Evolutionary conservation across 2,329 filamentous ascomycete species (phyloP).

Genomic region (Xylaria sp.): DNA sequence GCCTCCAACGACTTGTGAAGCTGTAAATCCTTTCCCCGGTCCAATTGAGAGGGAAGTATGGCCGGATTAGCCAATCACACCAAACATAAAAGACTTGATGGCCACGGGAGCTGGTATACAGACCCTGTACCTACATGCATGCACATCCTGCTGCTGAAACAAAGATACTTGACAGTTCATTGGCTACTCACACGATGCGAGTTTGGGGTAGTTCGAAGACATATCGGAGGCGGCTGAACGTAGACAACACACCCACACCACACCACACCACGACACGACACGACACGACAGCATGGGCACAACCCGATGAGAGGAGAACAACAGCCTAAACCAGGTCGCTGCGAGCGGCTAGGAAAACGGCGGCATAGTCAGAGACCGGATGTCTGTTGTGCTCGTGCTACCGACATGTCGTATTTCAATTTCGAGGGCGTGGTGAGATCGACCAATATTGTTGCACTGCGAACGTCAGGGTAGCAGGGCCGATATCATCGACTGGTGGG

Average conservation of each 20-base stretch:
- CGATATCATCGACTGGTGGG: slow-evolving; percentile 28
- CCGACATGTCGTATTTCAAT: slow-evolving; percentile 34
- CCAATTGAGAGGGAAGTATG: slow-evolving; percentile 28
- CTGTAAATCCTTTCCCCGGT: slow-evolving; percentile 13
- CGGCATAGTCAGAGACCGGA: slow-evolving; percentile 16
- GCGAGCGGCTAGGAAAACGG: slow-evolving; percentile 10
- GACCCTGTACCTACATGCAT: slow-evolving; percentile 32
- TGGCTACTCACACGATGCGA: slow-evolving; percentile 21
- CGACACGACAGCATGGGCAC: slow-evolving; percentile 26
- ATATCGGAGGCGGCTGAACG: slow-evolving; percentile 36
- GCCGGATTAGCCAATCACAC: slow-evolving; percentile 33
- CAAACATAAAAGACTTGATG: slow-evolving; percentile 11
- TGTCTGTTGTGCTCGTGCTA: slow-evolving; percentile 7
- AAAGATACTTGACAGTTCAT: slow-evolving; percentile 18
- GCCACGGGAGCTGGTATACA: slow-evolving; percentile 26
- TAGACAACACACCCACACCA: slow-evolving; percentile 13
- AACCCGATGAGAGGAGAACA: slow-evolving; percentile 18
- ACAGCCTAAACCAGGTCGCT: slow-evolving; percentile 30
- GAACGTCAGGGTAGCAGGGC: slow-evolving; percentile 25
- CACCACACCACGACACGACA: slow-evolving; percentile 15
- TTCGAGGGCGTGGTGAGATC: slow-evolving; percentile 26
- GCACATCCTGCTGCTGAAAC: slow-evolving; percentile 35
- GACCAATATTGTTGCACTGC: slow-evolving; percentile 26
- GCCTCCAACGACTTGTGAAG: slow-evolving; percentile 24
- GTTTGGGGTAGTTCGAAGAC: slow-evolving; percentile 32